Evolutionary conservation across 495 filamentous ascomycete genomes (phyloP), one percentile per base, ranked within the genome.

Genomic region (Xylaria intraflava): DNA sequence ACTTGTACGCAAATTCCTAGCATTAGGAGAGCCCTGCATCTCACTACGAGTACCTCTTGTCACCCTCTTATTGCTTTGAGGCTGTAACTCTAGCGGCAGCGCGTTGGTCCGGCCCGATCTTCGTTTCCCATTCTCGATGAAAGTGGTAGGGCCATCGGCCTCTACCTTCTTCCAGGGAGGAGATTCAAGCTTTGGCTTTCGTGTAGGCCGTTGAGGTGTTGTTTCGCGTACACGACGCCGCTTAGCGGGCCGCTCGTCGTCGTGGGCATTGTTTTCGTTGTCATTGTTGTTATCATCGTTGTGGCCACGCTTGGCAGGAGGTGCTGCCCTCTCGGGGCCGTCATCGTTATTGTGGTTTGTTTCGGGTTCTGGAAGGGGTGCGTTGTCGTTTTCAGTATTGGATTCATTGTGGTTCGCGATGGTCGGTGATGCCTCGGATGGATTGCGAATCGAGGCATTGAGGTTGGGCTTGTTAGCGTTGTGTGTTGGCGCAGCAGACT

Each of bases 101-200:
- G 72, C 69, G 65, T 94, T 95, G 51, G 87, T 87, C 56, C 91
- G 78, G 31, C 88, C 88, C 8, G 91, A 96, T 67, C 89, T 93
- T 50, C 93, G 81, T 56, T 83, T 83, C 40, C 93, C 93, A 71
- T 89, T 84, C 56, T 85, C 83, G 22, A 84, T 69, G 58, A 95
- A 88, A 0, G 88, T 86, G 8, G 93, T 89, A 3, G 93, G 93
- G 0, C 92, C 94, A 39, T 95, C 88, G 23, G 83, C 87, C 41
- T 87, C 84, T 46, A 86, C 74, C 67, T 83, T 92, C 73, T 93
- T 97, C 93, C 93, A 98, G 22, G 93, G 93, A 52, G 93, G 93
- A 27, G 93, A 96, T 49, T 74, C 70, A 20, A 65, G 65, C 57
- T 82, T 82, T n/a, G 65, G 65, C 45, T 60, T 58, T 23, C 74